Evolutionary conservation across 179 eudicot species (phyloP).

Genomic region (Corrigiola litoralis): DNA sequence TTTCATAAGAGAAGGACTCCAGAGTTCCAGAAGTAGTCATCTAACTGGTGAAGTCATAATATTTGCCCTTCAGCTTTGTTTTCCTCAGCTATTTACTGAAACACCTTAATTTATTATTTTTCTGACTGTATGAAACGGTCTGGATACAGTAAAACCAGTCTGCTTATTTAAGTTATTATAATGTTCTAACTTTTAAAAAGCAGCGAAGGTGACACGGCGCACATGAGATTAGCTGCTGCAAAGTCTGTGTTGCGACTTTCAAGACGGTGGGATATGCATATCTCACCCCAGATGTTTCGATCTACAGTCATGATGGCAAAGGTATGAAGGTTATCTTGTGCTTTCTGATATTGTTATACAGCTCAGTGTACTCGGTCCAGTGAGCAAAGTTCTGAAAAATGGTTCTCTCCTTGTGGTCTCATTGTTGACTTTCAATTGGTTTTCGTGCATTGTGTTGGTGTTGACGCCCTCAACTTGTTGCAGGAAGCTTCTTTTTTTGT

Average conservation of each 20-base stretch:
- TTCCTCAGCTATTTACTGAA: background rate
- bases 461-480: constrained; percentile 12
- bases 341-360: too few relatives aligned
- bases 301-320: constrained; percentile 63
- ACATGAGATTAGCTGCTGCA: constrained; percentile 75
- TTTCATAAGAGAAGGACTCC: too few relatives aligned
- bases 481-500: constrained; percentile 55
- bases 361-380: background rate
- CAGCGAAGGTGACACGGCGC: constrained; percentile 61
- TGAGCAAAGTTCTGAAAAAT: background rate
- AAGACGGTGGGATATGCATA: constrained; percentile 78
- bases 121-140: background rate
- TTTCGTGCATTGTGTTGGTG: constrained; percentile 4
- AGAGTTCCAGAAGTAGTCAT: too few relatives aligned
- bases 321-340: too few relatives aligned
- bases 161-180: background rate
- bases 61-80: background rate
- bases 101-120: too few relatives aligned
- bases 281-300: constrained; percentile 64
- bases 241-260: constrained; percentile 82
- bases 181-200: constrained; percentile 17
- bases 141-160: background rate
- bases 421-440: background rate
- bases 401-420: background rate
- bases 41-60: background rate